phyloP scores from a whole-genome alignment of 2,329 filamentous ascomycete genomes.

The Hypoxylon sp. region DNA sequence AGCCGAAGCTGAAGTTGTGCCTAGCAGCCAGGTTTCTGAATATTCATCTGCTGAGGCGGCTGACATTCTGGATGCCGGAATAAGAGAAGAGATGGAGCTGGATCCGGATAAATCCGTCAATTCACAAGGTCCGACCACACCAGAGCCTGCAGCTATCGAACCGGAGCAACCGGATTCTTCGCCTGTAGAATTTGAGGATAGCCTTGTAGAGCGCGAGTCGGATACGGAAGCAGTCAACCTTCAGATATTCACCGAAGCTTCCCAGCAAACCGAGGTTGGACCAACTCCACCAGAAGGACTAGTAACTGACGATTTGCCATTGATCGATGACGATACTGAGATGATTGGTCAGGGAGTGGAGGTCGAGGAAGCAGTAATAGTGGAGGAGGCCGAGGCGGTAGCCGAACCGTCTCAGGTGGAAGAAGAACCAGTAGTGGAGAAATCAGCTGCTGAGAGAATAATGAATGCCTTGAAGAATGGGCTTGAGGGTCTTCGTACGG shows the following conservation, averaged over 20 bases:
- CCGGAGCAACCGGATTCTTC: constrained; percentile 17
- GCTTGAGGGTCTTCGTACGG: constrained; percentile 65
- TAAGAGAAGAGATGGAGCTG: constrained; percentile 18
- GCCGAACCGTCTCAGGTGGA: background rate
- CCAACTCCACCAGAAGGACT: constrained; percentile 25
- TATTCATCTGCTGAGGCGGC: constrained; percentile 9
- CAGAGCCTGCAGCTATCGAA: constrained; percentile 24
- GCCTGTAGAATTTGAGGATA: constrained; percentile 28
- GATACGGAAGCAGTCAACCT: constrained; percentile 45
- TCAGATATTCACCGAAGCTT: constrained; percentile 46
- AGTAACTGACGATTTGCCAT: constrained; percentile 20
- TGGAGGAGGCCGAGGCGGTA: background rate
- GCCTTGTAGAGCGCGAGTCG: constrained; percentile 38
- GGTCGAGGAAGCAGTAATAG: constrained; percentile 1
- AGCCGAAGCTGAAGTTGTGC: constrained; percentile 24
- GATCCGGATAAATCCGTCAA: constrained; percentile 20
- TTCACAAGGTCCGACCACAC: no score
- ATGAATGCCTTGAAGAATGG: constrained; percentile 62
- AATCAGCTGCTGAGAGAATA: constrained; percentile 56
- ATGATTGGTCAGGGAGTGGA: constrained; percentile 27
- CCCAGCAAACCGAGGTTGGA: constrained; percentile 41
- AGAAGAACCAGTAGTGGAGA: constrained; percentile 37
- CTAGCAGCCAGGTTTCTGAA: constrained; percentile 35
- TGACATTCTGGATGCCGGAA: constrained; percentile 18
- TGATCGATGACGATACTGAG: constrained; percentile 10